Percentiles rank a stretch among this genome's conserved stretches.
phyloP scores from a whole-genome alignment of 306 rosid species.

The Delonix regia region DNA sequence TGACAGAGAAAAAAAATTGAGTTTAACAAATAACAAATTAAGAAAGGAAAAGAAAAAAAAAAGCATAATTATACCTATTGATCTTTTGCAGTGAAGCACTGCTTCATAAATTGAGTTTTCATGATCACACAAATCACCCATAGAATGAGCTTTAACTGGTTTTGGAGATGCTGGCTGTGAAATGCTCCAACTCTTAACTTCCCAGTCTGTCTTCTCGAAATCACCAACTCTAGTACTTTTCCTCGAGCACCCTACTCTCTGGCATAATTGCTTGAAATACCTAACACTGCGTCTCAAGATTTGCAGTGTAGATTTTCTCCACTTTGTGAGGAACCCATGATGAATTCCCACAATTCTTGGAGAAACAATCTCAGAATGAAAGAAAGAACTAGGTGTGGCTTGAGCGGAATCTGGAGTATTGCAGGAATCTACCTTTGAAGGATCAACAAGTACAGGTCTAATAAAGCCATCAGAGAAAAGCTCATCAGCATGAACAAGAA shows the following conservation, averaged over 20 bases:
- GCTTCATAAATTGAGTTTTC: conserved; percentile 66
- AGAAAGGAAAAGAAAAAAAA: neutral
- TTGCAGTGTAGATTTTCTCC: conserved; percentile 36
- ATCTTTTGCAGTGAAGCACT: conserved; percentile 68
- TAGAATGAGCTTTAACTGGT: conserved; percentile 22
- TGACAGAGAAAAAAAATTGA: neutral
- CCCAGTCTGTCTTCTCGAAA: conserved; percentile 40
- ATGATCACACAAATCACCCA: conserved; percentile 36
- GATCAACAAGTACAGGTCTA: conserved; percentile 35
- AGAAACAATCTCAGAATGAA: conserved; percentile 32
- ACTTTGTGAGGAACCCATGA: conserved; percentile 37
- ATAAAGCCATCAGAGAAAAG: conserved; percentile 59
- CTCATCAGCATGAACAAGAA: conserved; percentile 59
- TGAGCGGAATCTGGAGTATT: conserved; percentile 13
- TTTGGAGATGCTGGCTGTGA: conserved; percentile 49
- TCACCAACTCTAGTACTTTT: conserved; percentile 47
- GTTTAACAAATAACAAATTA: conserved; percentile 4
- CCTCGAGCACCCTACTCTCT: conserved; percentile 35
- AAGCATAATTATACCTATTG: conserved; percentile 46
- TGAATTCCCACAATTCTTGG: conserved; percentile 28
- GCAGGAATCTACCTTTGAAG: conserved; percentile 20
- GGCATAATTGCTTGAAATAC: conserved; percentile 34
- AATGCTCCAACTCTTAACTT: conserved; percentile 39
- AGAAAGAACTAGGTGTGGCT: conserved; percentile 27
- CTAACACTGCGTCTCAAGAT: conserved; percentile 38